phyloP scores from a whole-genome alignment of 352 stramenopile species.

The Phytophthora pseudosyringae region DNA sequence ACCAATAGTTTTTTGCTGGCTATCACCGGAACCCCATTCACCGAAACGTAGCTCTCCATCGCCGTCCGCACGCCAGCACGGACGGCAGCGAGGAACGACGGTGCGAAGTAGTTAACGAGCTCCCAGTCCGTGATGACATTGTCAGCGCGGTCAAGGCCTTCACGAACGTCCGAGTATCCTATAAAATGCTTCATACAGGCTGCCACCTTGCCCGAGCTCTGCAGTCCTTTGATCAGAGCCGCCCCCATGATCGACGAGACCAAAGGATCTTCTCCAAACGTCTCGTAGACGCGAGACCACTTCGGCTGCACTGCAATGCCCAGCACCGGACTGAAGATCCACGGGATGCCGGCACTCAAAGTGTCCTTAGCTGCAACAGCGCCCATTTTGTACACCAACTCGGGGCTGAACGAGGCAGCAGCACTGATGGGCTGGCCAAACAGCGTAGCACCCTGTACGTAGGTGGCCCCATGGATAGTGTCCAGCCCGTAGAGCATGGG shows the following conservation, averaged over 20 bases:
- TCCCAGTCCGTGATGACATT: slow-evolving; percentile 74
- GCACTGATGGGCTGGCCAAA: slow-evolving; percentile 90
- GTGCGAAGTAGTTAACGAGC: slow-evolving; percentile 76
- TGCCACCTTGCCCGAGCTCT: slow-evolving; percentile 64
- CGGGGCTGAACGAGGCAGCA: slow-evolving; percentile 89
- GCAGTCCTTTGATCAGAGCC: slow-evolving; percentile 82
- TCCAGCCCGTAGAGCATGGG: slow-evolving; percentile 91
- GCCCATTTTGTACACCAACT: slow-evolving; percentile 75
- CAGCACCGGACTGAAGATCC: slow-evolving; percentile 92
- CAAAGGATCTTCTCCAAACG: slow-evolving; percentile 92
- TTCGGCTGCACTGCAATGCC: slow-evolving; percentile 80
- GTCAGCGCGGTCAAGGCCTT: slow-evolving; percentile 76
- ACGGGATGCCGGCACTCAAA: slow-evolving; percentile 86
- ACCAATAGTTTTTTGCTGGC: slow-evolving; percentile 80
- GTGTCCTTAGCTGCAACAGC: slow-evolving; percentile 87
- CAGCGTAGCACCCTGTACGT: slow-evolving; percentile 82
- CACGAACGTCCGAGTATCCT: slow-evolving; percentile 74
- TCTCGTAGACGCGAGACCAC: slow-evolving; percentile 93
- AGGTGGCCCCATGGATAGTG: slow-evolving; percentile 92
- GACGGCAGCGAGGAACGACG: slow-evolving; percentile 75
- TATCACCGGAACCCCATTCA: slow-evolving; percentile 89
- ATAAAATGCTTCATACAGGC: slow-evolving; percentile 93
- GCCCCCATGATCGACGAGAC: slow-evolving; percentile 74
- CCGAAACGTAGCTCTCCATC: slow-evolving; percentile 93
- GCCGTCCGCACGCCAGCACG: slow-evolving; percentile 79